Base-by-base conservation (phyloP, 2,329 filamentous ascomycete genomes). In the Pleoardoris graminearum region DNA sequence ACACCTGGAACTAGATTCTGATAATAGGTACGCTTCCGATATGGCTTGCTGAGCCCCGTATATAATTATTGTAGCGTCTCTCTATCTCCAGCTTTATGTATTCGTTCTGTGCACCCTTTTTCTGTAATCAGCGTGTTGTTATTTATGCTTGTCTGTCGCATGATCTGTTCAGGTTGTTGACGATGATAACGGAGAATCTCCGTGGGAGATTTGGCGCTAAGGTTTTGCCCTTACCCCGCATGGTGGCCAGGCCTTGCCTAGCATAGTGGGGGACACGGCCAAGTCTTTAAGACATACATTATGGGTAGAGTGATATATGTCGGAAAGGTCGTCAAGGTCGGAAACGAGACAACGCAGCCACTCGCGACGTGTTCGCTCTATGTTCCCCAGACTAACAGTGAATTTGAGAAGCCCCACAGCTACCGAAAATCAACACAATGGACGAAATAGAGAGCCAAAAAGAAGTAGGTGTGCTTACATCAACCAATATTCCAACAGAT, bases 141-240 rank as follows among this genome's bases (percentile, higher is more conserved):
- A n/a, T n/a, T n/a, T n/a, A n/a, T n/a, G n/a, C n/a, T n/a, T n/a
- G n/a, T n/a, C n/a, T n/a, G n/a, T n/a, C n/a, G n/a, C n/a, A n/a
- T n/a, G n/a, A n/a, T n/a, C n/a, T n/a, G n/a, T n/a, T n/a, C n/a
- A n/a, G n/a, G n/a, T n/a, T n/a, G n/a, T n/a, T n/a, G n/a, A n/a
- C n/a, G n/a, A n/a, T n/a, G n/a, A n/a, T n/a, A n/a, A n/a, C n/a
- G n/a, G n/a, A n/a, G n/a, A n/a, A n/a, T n/a, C n/a, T n/a, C n/a
- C n/a, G n/a, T n/a, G n/a, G n/a, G n/a, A 8, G 30, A 19, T 36
- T 14, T 22, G 5, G 21, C 19, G 30, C 30, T 46, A 46, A 25
- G 16, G 30, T 36, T 46, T 16, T 46, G 14, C 43, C 25, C 43
- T 46, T 46, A 46, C 36, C 43, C 36, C 21, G 30, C 30, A 32